Percentiles rank a stretch among this genome's conserved stretches.
phyloP scores from a whole-genome alignment of 164 flowering plant genomes.

The Vitis rupestris region DNA sequence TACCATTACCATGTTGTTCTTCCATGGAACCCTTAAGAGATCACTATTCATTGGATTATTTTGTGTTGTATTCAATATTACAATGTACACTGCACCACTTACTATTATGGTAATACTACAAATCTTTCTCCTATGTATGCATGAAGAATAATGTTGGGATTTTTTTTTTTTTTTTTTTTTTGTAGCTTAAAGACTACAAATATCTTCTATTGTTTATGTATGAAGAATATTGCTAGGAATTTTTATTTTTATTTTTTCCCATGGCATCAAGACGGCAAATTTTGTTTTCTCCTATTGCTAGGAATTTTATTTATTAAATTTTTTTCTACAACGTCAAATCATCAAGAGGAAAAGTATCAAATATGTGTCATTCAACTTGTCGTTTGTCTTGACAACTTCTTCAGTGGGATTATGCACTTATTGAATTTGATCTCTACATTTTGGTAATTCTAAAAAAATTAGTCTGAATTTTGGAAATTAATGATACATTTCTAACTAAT shows the following conservation, averaged over 20 bases:
- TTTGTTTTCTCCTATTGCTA: too few species aligned
- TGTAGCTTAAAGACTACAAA: too few species aligned
- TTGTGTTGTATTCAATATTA: slow-evolving; percentile 35
- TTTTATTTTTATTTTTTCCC: not conserved
- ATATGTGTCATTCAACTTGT: slow-evolving; percentile 50
- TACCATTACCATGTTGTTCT: slow-evolving; percentile 13
- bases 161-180: too few species aligned
- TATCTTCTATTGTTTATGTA: too few species aligned
- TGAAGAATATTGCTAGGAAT: not conserved
- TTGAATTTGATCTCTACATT: slow-evolving; percentile 40
- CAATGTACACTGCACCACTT: slow-evolving; percentile 52
- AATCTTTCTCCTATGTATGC: not conserved
- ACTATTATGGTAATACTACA: slow-evolving; percentile 50
- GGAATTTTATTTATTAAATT: too few species aligned
- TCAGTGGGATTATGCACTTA: slow-evolving; percentile 39
- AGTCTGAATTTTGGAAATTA: not conserved
- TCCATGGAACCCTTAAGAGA: slow-evolving; percentile 28
- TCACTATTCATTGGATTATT: slow-evolving; percentile 35
- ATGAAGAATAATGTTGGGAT: too few species aligned
- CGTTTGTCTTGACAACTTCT: slow-evolving; percentile 31
- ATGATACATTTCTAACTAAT: not conserved
- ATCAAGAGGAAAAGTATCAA: slow-evolving; percentile 54
- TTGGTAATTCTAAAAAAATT: slow-evolving; percentile 26
- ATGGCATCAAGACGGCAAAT: too few species aligned
- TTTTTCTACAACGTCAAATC: slow-evolving; percentile 25